Evolutionary conservation across 805 yeast genomes (phyloP).

Genomic region (Starmerella scarabaei): DNA sequence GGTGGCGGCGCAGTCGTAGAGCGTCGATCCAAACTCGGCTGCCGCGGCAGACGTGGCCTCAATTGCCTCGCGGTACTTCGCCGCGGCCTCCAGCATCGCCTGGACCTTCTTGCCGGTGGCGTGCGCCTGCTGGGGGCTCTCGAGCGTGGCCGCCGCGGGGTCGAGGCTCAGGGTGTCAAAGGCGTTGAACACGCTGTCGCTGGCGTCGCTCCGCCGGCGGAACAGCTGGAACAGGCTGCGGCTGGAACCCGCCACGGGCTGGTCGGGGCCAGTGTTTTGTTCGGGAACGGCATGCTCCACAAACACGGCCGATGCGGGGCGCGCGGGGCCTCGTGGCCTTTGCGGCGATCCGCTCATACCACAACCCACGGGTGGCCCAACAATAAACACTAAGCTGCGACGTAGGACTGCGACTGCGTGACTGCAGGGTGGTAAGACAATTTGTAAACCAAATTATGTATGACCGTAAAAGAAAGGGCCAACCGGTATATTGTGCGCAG

Average conservation of each 20-base stretch:
- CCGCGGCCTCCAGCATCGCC: slow-evolving; percentile 37
- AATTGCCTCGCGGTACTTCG: slow-evolving; percentile 37
- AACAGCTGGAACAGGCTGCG: slow-evolving; percentile 17
- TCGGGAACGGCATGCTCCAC: not conserved
- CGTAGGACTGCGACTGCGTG: no score
- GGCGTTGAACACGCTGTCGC: slow-evolving; percentile 15
- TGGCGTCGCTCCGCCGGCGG: slow-evolving; percentile 10
- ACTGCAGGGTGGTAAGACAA: no score
- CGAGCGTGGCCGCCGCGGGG: slow-evolving; percentile 3
- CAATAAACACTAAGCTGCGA: no score
- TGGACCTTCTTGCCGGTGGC: slow-evolving; percentile 22
- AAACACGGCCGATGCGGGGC: not conserved
- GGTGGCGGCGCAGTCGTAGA: slow-evolving; percentile 50
- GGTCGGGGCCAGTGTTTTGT: no score
- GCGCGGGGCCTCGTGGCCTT: slow-evolving; percentile 12
- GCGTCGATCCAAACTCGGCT: slow-evolving; percentile 54
- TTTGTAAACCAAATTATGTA: no score
- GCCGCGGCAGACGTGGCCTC: slow-evolving; percentile 43
- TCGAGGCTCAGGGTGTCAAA: slow-evolving; percentile 17
- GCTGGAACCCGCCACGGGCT: slow-evolving; percentile 8
- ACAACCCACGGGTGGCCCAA: no score
- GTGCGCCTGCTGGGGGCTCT: slow-evolving; percentile 15
- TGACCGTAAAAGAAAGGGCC: no score
- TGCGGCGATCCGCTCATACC: slow-evolving; percentile 4
- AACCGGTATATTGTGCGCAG: no score